phyloP scores from a whole-genome alignment of 1,284 basidiomycete species.

The Lentinus polychrous region DNA sequence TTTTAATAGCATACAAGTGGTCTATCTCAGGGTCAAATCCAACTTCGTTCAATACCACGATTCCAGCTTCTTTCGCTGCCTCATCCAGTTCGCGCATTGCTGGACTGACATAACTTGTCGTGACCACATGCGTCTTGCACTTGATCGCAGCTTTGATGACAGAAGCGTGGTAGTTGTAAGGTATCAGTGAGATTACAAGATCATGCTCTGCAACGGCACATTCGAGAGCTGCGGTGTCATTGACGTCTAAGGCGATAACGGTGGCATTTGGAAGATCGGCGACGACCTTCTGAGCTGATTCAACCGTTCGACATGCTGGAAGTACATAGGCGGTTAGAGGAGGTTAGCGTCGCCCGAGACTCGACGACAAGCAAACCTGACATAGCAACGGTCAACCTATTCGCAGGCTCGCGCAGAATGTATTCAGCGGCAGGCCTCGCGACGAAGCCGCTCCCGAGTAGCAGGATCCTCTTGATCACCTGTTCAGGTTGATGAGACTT shows the following conservation, averaged over 20 bases:
- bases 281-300: slow-evolving; percentile 64
- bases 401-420: slow-evolving; percentile 76
- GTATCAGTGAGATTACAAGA: slow-evolving; percentile 94
- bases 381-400: slow-evolving; percentile 78
- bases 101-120: slow-evolving; percentile 91
- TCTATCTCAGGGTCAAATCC: slow-evolving; percentile 95
- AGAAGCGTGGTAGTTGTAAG: slow-evolving; percentile 86
- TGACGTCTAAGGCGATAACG: slow-evolving; percentile 82
- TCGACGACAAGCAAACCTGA: no score
- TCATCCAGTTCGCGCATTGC: slow-evolving; percentile 87
- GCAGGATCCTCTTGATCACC: slow-evolving; percentile 68
- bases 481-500: slow-evolving; percentile 29
- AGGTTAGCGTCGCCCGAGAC: no score
- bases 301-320: slow-evolving; percentile 80
- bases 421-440: slow-evolving; percentile 94
- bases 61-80: slow-evolving; percentile 85
- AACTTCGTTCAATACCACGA: slow-evolving; percentile 97
- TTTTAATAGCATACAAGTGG: slow-evolving; percentile 96
- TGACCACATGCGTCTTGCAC: slow-evolving; percentile 92
- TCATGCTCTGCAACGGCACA: slow-evolving; percentile 81
- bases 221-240: slow-evolving; percentile 68
- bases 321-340: no score
- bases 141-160: slow-evolving; percentile 97
- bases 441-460: slow-evolving; percentile 94
- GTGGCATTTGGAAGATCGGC: slow-evolving; percentile 65